Base-by-base conservation (phyloP, 2,329 filamentous ascomycete genomes). In the Cryphonectria parasitica region DNA sequence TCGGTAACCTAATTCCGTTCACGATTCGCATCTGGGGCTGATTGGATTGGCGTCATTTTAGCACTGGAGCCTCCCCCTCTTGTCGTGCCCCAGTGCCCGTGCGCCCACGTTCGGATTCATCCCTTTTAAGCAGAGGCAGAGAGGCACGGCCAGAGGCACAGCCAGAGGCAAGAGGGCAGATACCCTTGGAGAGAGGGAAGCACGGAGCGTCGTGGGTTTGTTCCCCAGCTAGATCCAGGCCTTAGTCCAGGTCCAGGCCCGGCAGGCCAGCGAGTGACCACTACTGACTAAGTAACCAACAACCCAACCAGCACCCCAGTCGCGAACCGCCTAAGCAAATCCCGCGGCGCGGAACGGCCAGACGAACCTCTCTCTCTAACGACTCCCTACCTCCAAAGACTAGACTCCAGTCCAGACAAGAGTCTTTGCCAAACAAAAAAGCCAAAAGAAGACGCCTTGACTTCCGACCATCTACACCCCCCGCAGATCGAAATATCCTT, bases 41-140 rank as follows among this genome's bases (percentile, higher is more conserved):
- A 45, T 52, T 52, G 63, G 41, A 52, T 52, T 64, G 63, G 63
- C 43, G 63, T 64, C 63, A 64, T 64, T 64, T 64, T 34, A 64
- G 25, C 63, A 49, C 63, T 49, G 63, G 63, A 34, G 63, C 63
- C 41, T 49, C 25, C 45, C 25, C 45, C 28, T 31, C 41, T 25
- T n/a, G 61, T 31, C n/a, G 61, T 49, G 63, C 63, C 28, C 41
- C 41, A 49, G 63, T 41, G 63, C 28, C 41, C 63, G 28, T 64
- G 41, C 41, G 43, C 43, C 63, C 25, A 34, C 63, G 19, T 45
- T 52, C 28, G 25, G 41, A 28, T 49, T 52, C 41, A 64, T 64
- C 41, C 63, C 63, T 52, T 64, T 64, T 31, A 22, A 31, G 41
- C 28, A 31, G 43, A 31, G 63, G 41, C 25, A 49, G 22, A 49